Base-by-base conservation (phyloP, 140 eudicot species). In the Ambrosia hybrid region DNA sequence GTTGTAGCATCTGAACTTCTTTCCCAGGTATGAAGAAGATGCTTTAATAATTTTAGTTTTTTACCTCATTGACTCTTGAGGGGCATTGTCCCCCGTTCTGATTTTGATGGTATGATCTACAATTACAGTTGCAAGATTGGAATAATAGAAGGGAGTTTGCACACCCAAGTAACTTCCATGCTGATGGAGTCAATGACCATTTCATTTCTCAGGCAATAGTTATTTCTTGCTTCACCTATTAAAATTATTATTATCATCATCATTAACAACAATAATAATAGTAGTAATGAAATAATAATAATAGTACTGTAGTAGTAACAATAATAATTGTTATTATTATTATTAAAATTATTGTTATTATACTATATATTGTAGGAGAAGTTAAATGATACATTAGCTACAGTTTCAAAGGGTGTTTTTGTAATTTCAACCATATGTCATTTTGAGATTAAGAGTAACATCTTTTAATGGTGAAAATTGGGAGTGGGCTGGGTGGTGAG, bases 121-220 rank as follows among this genome's bases (percentile, higher is more conserved):
- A 62, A 13, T 74, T 78, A 8, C 79, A 93, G 98, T 83, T 93
- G 89, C 97, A 93, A 90, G 97, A 93, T 80, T 93, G 98, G 98
- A 93, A 93, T 71, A 93, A 93, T 75, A 84, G 98, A 81, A 85
- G 97, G 69, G 88, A 93, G 67, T 93, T 93, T 79, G 84, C 91
- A 67, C 81, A 83, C 73, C 92, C 98, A 4, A 93, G 85, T 76
- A 82, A 90, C 61, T 93, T 93, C 76, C 96, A 93, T 83, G 98
- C 98, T 59, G 98, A 93, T 71, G 98, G 97, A 57, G 96, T 86
- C 74, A 88, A 86, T 56, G 98, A 93, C 38, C 73, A 82, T 72
- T 93, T 93, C 70, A 85, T 90, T 72, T 87, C 96, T 67, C 98
- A 93, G 93, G 98, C 85, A 79, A 71, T 39, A 5, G 9, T 78